phyloP scores from a whole-genome alignment of 2,329 filamentous ascomycete species.

The Pestalotiopsis sp. region DNA sequence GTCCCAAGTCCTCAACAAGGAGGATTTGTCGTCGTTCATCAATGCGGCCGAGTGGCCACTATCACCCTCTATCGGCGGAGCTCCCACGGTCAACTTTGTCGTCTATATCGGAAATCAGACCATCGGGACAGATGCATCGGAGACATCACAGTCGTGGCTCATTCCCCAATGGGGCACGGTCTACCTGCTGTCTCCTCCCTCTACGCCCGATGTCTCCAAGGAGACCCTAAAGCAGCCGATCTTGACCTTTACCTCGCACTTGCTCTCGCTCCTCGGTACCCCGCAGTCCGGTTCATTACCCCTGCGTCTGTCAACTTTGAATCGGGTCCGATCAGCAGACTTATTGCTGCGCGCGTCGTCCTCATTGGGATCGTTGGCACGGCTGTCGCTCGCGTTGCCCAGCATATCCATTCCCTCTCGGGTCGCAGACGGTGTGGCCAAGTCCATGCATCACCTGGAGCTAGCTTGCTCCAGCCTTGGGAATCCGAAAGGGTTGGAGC shows the following conservation, averaged over 20 bases:
- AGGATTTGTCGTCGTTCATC: constrained; percentile 91
- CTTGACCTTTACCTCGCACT: constrained; percentile 87
- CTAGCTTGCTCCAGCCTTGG: constrained; percentile 75
- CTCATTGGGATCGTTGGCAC: constrained; percentile 88
- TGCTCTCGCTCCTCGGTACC: constrained; percentile 84
- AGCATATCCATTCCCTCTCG: constrained; percentile 89
- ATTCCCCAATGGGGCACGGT: constrained; percentile 92
- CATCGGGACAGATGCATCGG: constrained; percentile 47
- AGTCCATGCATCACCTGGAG: constrained; percentile 77
- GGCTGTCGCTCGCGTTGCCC: constrained; percentile 79
- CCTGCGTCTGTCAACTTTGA: constrained; percentile 80
- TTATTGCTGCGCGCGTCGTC: constrained; percentile 88
- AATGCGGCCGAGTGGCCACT: constrained; percentile 98
- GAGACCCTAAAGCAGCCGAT: constrained; percentile 77
- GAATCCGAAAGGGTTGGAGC: constrained; percentile 68
- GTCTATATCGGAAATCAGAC: constrained; percentile 84
- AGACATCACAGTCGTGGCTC: constrained; percentile 74
- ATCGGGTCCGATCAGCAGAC: constrained; percentile 83
- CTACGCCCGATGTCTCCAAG: constrained; percentile 57
- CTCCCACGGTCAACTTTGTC: constrained; percentile 95
- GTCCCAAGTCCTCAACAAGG: constrained; percentile 71
- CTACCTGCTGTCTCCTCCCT: constrained; percentile 56
- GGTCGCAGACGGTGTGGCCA: constrained; percentile 83
- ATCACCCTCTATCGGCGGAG: constrained; percentile 88
- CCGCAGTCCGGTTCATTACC: constrained; percentile 83